Conservation (phyloP, 1,284 basidiomycete species). For the Gomphus sp. region DNA sequence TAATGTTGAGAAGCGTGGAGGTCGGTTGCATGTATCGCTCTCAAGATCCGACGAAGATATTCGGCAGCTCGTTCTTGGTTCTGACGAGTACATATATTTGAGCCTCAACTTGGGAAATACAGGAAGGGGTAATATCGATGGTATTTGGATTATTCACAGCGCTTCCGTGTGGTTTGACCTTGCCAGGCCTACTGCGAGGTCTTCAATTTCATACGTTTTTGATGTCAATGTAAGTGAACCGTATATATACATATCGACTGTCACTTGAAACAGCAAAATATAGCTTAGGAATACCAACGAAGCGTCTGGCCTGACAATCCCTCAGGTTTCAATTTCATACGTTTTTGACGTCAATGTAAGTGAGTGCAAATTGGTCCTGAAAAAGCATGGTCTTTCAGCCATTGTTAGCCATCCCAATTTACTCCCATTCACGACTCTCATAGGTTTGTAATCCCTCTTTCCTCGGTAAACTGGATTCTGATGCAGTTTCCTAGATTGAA, state of each 20-base stretch:
- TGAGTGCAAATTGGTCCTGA: constrained; percentile 61
- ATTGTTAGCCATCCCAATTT: constrained; percentile 29
- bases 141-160: constrained; percentile 59
- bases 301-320: constrained; percentile 35
- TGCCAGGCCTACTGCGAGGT: constrained; percentile 38
- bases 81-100: constrained; percentile 53
- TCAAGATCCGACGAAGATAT: constrained; percentile 39
- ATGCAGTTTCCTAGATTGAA: background rate
- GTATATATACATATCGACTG: background rate
- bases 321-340: constrained; percentile 52
- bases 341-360: no score
- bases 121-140: constrained; percentile 45
- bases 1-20: constrained; percentile 50
- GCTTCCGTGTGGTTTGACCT: constrained; percentile 13
- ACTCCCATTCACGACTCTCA: background rate
- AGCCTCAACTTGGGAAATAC: constrained; percentile 51
- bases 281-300: constrained; percentile 38
- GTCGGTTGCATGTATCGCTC: constrained; percentile 44
- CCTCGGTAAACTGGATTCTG: background rate
- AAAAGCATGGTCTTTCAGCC: constrained; percentile 23
- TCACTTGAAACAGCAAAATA: background rate
- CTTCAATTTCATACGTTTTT: constrained; percentile 44
- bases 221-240: constrained; percentile 32
- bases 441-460: constrained; percentile 28
- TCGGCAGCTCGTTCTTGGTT: constrained; percentile 32